Base-by-base conservation (phyloP, 2,329 filamentous ascomycete species). In the Aspergillus proliferans region DNA sequence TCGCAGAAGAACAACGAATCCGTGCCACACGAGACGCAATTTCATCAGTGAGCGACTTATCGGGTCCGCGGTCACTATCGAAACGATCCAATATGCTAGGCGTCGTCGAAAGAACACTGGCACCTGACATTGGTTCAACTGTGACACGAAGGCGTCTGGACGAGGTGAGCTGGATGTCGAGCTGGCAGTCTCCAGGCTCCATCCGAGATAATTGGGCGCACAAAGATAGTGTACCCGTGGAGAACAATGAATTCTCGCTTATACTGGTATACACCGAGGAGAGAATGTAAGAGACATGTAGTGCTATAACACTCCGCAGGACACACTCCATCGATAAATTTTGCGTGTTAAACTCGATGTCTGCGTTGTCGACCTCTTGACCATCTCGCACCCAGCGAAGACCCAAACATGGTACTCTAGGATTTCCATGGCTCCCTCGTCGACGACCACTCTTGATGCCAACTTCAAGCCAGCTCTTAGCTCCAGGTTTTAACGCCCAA, bases 401-500 rank as follows among this genome's bases (percentile, higher is more conserved):
- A 22, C 65, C 65, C 36, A 76, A 58, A 48, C 57, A 62, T 7
- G 73, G 63, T 14, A 64, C 52, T 21, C 59, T 54, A 15, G 55
- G 47, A 33, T 43, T 40, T 22, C 36, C 48, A 43, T 56, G 49
- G 28, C 48, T 46, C 34, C 46, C 40, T 26, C 21, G 39, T 43
- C 41, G 47, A 41, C 51, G 50, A 26, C 66, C 63, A 40, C 62
- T 61, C 45, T 65, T 70, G 33, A 95, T 81, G 8, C 90, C 91
- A 45, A 98, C 76, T 55, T 97, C 85, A 43, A 98, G 76, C 92
- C 93, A 98, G 65, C 84, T 95, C 73, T 94, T 95, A 14, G 80
- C 76, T 1, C 82, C 82, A 49, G 79, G 77, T 58, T 84, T 81
- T 45, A 81, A 79, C 14, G 81, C 76, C 93, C 93, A 98, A 70